Base-by-base conservation (phyloP, 2,329 filamentous ascomycete species). In the Colletotrichum musicola region DNA sequence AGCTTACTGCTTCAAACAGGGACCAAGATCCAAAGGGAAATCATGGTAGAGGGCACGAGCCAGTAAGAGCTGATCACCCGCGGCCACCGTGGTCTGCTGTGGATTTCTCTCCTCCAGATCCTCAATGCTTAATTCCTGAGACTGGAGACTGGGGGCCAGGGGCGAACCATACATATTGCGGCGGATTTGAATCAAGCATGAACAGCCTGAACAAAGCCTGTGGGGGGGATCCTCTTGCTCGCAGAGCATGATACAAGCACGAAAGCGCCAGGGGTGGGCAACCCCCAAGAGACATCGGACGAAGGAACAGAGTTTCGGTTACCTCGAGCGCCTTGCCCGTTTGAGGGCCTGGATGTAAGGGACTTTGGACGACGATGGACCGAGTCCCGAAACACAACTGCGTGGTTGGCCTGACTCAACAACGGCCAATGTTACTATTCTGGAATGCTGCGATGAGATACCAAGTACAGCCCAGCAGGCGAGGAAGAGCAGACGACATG, bases 311-410 rank as follows among this genome's bases (percentile, higher is more conserved):
- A 68, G 65, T 68, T 68, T 64, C 61, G 65, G 53, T 63, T 64
- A 14, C 53, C 53, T 63, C 47, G 53, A 63, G 51, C 64, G 38
- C 53, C 59, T 57, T 63, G 38, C 59, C 64, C 53, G 25, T 67
- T 63, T 63, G 51, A 63, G 63, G 64, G 64, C 53, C 64, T 57
- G 53, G 64, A 64, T 58, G 64, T 68, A 53, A 68, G 53, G 64
- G 61, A 65, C 61, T 59, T 68, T 42, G 65, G 65, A 68, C 49
- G 65, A 65, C 42, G 49, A 68, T 65, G 65, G 65, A 68, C 61
- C 65, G 65, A 56, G 55, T 65, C 47, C 65, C 55, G 55, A 60
- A 51, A 50, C 42, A 14, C 49, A 20, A 55, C 62, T 44, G 54
- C 60, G 30, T 42, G 30, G 42, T 68, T 67, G 62, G 62, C 22